Base-by-base conservation (phyloP, 2,329 filamentous ascomycete species). In the Aspergillus neotritici region DNA sequence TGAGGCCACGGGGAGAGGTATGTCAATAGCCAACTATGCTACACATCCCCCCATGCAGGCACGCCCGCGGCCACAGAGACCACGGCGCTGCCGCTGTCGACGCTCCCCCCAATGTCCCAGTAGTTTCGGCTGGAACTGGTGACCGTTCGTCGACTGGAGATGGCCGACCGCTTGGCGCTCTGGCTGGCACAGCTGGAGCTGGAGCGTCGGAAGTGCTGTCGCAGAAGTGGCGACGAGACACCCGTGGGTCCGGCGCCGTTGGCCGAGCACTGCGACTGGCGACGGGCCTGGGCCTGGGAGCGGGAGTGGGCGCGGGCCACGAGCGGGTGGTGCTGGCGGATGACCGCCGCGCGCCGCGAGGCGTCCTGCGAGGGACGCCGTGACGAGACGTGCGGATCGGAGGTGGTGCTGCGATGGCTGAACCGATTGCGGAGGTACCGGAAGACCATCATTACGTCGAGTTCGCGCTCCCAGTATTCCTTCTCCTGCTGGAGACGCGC, bases 361-460 rank as follows among this genome's bases (percentile, higher is more conserved):
- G 79, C 73, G 51, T 88, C 85, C 58, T 84, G 79, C 51, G 66
- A 66, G 68, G 34, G 72, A 58, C 11, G 70, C 65, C 63, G 70
- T 0, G 61, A 50, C 5, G 53, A 37, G 7, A 48, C 34, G 66
- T 63, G 38, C 11, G 65, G 51, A 14, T 72, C 62, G 5, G 63
- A 53, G 49, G 57, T 58, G 35, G 54, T 54, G 37, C 56, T 71
- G 69, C 12, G 78, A 71, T 45, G 80, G 74, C 59, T 60, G 64
- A 94, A 91, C 46, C 87, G 82, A 13, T 80, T 85, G 45, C 83
- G 80, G 25, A 95, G 76, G 61, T 93, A 97, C 37, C 83, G 82
- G 71, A 97, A 97, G 29, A 97, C 86, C 63, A 95, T 85, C 61
- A 86, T 86, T 52, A 96, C 80, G 58, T 97, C 90, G 4, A 97